Evolutionary conservation across 805 yeast species (phyloP).

Genomic region (Ogataea saltuana): DNA sequence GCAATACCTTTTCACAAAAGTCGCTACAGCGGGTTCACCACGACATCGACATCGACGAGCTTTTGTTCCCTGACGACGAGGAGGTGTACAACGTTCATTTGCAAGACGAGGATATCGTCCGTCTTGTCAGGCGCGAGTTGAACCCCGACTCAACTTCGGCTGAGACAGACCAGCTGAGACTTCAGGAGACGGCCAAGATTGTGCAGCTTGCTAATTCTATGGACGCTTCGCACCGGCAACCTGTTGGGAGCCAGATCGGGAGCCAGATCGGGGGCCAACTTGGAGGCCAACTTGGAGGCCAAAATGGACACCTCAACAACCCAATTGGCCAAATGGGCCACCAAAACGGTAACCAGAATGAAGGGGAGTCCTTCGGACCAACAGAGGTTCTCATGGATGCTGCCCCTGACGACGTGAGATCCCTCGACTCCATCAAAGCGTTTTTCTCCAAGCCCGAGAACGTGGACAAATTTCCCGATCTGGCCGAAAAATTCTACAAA

Average conservation of each 20-base stretch:
- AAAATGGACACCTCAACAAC: too few relatives aligned
- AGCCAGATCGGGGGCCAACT: too few relatives aligned
- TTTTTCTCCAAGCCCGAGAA: conserved; percentile 20
- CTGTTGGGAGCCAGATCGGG: too few relatives aligned
- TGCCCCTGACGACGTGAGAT: conserved; percentile 16
- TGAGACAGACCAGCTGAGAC: conserved; percentile 2
- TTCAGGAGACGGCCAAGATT: conserved; percentile 10
- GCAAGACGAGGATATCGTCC: conserved; percentile 38
- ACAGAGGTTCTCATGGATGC: conserved; percentile 2
- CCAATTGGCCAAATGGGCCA: too few relatives aligned
- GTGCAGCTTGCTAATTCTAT: conserved; percentile 12
- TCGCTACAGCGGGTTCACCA: conserved; percentile 8
- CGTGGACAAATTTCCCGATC: conserved; percentile 19
- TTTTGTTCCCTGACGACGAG: conserved; percentile 41
- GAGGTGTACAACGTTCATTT: conserved; percentile 33
- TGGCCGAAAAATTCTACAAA: conserved; percentile 23
- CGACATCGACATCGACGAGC: conserved; percentile 29
- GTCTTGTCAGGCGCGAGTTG: conserved; percentile 26
- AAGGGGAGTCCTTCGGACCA: background rate
- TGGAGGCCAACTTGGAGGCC: too few relatives aligned
- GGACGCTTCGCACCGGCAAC: too few relatives aligned
- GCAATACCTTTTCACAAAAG: conserved; percentile 6
- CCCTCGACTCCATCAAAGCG: conserved; percentile 13
- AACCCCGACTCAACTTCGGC: background rate
- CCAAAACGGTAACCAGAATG: background rate